Evolutionary conservation across 768 basidiomycete species (phyloP), one percentile per base, ranked within the genome.

Genomic region (Goffeauzyma gilvescens): DNA sequence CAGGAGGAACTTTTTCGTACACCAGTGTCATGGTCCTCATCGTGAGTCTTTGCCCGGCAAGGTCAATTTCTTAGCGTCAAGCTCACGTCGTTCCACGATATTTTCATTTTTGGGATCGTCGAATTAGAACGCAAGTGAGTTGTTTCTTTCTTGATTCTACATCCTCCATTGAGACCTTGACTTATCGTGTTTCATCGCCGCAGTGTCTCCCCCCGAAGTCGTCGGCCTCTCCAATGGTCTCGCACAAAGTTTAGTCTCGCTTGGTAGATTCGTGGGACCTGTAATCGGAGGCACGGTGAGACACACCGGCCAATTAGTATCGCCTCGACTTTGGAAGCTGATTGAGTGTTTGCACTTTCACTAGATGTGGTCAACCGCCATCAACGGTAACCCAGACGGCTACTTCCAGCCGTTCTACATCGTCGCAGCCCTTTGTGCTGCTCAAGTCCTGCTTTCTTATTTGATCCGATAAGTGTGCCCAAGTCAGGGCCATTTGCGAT

Each of bases 211-310:
- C 2, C 85, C 87, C 1, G 71, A 72, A 28, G 76, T 84, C 6
- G 75, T 96, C 30, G 84, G 86, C 6, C 75, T 84, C 46, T 84
- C 90, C 8, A 98, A 96, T 57, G 93, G 90, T 14, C 75, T 90
- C 17, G 93, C 87, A 0, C 93, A 98, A 64, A 87, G 84, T 55
- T 81, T 85, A 24, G 89, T 90, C 49, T 87, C 84, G 50, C 75
- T 90, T 20, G 84, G 89, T 4, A 74, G 93, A 30, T 93, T 87
- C 66, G 55, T 84, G 27, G 93, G 85, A 17, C 85, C 87, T 17
- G 55, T 64, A 22, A 44, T 60, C 25, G 50, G 50, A 33, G 52
- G 49, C 17, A 47, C 45, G 27, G 44, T 55, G 36, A 51, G 57
- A 49, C n/a, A 6, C n/a, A n/a, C n/a, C n/a, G n/a, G n/a, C n/a